Base-by-base conservation (phyloP, 208 protist genomes). In the Wallacemonas rigidus region DNA sequence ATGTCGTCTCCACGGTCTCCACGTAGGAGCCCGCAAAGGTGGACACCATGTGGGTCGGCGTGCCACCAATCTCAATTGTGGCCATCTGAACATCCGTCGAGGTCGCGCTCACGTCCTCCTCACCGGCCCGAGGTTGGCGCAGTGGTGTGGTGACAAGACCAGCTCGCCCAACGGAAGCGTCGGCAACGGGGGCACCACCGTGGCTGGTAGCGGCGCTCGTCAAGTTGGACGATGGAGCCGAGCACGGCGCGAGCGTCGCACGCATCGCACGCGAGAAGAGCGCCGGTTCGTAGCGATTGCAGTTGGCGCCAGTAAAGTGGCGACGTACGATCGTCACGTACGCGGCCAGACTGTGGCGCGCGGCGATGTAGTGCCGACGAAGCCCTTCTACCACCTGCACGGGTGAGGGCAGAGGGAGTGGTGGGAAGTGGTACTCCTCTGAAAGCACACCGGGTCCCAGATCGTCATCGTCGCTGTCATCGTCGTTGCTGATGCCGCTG, bases 361-460 rank as follows among this genome's bases (percentile, higher is more conserved):
- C 75, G 53, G 67, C 69, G 40, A 75, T 67, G 58, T 71, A 74
- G 51, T 64, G 67, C 63, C 70, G 69, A 7, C 73, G 75, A 26
- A 75, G 50, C 12, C 69, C 70, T 1, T 48, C 63, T 3, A 80
- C 57, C 3, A 69, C 51, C 17, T 65, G 61, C 64, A 67, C 50
- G 26, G 58, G 58, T 17, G 63, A 40, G 56, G 69, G 65, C 70
- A 75, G 69, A 53, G 50, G 44, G 11, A 67, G 36, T 7, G 47
- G 39, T 12, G 56, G 56, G 35, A 62, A 62, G 8, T 5, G 9
- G 56, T 44, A 62, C 8, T 8, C 38, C 56, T 62, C 56, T 7
- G 7, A 14, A 3, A 38, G 3, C 26, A 4, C 5, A 15, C 26
- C 1, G 26, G 56, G 9, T 9, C 4, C 56, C 14, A 41, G 7